Conservation (phyloP, 257 asterid species). For the Solanum dulcamara region DNA sequence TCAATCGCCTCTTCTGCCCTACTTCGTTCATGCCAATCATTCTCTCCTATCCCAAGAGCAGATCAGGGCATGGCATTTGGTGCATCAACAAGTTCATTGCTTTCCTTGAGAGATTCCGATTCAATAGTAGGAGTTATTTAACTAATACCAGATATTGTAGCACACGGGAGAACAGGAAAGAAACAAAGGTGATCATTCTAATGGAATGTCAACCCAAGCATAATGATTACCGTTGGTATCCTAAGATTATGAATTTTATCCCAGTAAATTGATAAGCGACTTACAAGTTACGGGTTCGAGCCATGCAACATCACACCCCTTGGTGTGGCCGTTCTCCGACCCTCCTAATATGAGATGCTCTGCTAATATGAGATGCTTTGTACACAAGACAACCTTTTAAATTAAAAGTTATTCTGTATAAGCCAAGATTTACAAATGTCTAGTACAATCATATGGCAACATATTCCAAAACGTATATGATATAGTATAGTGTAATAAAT, state of each 20-base stretch:
- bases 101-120: not conserved
- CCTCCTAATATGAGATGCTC: not conserved
- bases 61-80: not conserved
- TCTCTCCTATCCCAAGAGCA: not conserved
- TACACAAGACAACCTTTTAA: not conserved
- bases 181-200: not conserved
- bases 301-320: not conserved
- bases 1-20: not conserved
- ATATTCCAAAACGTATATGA: not conserved
- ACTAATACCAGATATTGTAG: not conserved
- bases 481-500: not conserved
- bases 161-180: not conserved
- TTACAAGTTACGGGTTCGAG: not conserved
- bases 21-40: not conserved
- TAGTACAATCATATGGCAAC: not conserved
- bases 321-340: not conserved
- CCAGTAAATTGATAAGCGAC: not conserved
- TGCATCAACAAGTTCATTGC: not conserved
- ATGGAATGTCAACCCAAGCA: not conserved
- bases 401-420: not conserved
- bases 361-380: not conserved
- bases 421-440: not conserved
- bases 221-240: not conserved
- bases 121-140: not conserved
- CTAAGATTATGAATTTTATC: not conserved